Conservation (phyloP, 306 rosid genomes). For the Cucurbita moschata region DNA sequence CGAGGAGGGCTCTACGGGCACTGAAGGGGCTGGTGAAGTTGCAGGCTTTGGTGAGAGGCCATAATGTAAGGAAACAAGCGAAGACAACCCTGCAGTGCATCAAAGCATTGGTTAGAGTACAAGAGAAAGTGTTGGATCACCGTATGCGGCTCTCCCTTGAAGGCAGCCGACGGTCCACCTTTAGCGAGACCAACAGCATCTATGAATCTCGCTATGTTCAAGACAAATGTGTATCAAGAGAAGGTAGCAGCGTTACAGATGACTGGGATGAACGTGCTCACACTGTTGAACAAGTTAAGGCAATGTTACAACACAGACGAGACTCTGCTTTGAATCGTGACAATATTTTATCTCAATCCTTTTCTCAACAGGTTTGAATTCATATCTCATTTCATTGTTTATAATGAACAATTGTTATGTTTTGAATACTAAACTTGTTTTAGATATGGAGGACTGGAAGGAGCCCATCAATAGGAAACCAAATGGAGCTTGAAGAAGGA, state of each 20-base stretch:
- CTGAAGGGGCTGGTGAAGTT: constrained; percentile 84
- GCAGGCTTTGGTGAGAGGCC: constrained; percentile 94
- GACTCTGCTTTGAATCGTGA: constrained; percentile 70
- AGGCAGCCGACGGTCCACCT: constrained; percentile 69
- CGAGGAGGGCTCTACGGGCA: constrained; percentile 88
- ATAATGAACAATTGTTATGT: not conserved
- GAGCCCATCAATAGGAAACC: constrained; percentile 75
- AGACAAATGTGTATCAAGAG: constrained; percentile 52
- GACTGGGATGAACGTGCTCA: constrained; percentile 92
- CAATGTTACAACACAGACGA: constrained; percentile 73
- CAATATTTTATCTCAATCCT: constrained; percentile 54
- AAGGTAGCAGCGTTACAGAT: constrained; percentile 68
- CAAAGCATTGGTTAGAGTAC: constrained; percentile 89
- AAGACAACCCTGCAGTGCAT: constrained; percentile 86
- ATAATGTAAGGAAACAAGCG: constrained; percentile 89
- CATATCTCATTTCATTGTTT: not conserved
- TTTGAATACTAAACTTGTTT: not conserved
- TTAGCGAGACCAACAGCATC: constrained; percentile 58
- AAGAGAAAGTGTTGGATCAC: constrained; percentile 72
- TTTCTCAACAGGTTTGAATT: constrained; percentile 62
- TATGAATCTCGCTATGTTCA: constrained; percentile 66
- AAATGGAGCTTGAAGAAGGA: constrained; percentile 63
- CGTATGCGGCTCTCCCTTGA: constrained; percentile 65
- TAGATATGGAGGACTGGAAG: constrained; percentile 48
- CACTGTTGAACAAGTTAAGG: constrained; percentile 84